Base-by-base conservation (phyloP, 345 rosid genomes). In the Salix arbutifolia region DNA sequence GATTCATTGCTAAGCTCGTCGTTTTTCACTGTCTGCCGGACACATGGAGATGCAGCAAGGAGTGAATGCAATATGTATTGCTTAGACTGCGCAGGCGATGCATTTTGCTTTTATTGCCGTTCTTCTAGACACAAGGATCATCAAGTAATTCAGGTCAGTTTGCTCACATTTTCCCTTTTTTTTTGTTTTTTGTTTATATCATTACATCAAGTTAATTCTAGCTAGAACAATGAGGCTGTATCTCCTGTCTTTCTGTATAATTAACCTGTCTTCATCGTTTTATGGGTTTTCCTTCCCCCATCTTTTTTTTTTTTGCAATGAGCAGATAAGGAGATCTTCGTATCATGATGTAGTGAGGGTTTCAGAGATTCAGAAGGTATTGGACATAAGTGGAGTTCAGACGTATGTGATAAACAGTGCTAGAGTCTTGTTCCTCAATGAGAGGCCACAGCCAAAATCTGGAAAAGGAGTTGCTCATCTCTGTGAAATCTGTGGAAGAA, bases 341-440 rank as follows among this genome's bases (percentile, higher is more conserved):
- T 94, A 92, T 73, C 98, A 92, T 73, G 92, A 94, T 84, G 98
- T 92, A 31, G 98, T 94, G 76, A 88, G 98, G 76, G 92, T 89
- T 8, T 61, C 90, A 16, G 98, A 94, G 87, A 91, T 94, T 73
- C 94, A 92, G 69, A 89, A 83, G 64, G 85, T 79, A 19, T 44
- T 94, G 83, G 96, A 94, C 86, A 88, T 91, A 74, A 85, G 89
- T 73, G 98, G 90, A 72, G 90, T 94, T 3, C 98, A 94, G 64
- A 94, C 98, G 2, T 94, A 94, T 82, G 97, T 94, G 50, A 93
- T 93, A 77, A 93, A 94, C 83, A 91, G 91, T 68, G 98, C 97
- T 17, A 85, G 92, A 35, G 96, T 94, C 38, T 69, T 92, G 75
- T 94, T 94, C 79, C 84, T 94, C 66, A 94, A 92, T 60, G 91